Evolutionary conservation across 345 rosid species (phyloP).

Genomic region (Eucalyptus rudis): DNA sequence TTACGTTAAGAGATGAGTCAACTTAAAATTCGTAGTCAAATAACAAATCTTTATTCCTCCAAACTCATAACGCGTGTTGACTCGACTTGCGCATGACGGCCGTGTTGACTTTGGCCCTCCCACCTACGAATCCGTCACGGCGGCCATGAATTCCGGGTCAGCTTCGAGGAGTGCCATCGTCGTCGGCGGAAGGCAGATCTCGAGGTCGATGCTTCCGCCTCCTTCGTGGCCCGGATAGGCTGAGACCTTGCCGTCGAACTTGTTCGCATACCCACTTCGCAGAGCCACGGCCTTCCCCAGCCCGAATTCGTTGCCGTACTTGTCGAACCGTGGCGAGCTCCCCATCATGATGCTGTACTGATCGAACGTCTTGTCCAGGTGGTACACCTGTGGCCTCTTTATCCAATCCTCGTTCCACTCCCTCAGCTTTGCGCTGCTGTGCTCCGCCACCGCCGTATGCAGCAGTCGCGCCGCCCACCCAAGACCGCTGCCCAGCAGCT

Average conservation of each 20-base stretch:
- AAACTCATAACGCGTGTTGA: neutral
- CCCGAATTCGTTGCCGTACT: slow-evolving; percentile 69
- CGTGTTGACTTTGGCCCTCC: neutral
- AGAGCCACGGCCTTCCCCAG: slow-evolving; percentile 67
- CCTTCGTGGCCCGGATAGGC: slow-evolving; percentile 65
- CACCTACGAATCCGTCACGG: neutral
- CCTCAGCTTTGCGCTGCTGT: slow-evolving; percentile 13
- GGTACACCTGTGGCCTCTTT: slow-evolving; percentile 26
- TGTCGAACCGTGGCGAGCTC: slow-evolving; percentile 79
- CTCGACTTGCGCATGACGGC: neutral
- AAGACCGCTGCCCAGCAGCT: slow-evolving; percentile 27
- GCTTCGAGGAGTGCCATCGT: slow-evolving; percentile 19
- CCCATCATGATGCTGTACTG: slow-evolving; percentile 60
- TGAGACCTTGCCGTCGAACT: slow-evolving; percentile 62
- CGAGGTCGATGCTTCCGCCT: slow-evolving; percentile 61
- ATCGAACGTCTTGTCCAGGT: slow-evolving; percentile 27
- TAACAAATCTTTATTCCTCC: neutral
- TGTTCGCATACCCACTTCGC: slow-evolving; percentile 59
- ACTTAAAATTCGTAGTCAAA: neutral
- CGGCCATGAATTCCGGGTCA: neutral
- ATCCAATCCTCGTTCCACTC: slow-evolving; percentile 31
- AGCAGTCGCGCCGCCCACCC: slow-evolving; percentile 65
- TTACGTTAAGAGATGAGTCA: neutral
- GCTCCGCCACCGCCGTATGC: slow-evolving; percentile 37
- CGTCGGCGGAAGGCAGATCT: slow-evolving; percentile 44